These are phyloP conservation scores for Phytophthora fragariaefolia DNA, from an alignment of 352 stramenopile species.

Conservation along the genomic window DNA sequence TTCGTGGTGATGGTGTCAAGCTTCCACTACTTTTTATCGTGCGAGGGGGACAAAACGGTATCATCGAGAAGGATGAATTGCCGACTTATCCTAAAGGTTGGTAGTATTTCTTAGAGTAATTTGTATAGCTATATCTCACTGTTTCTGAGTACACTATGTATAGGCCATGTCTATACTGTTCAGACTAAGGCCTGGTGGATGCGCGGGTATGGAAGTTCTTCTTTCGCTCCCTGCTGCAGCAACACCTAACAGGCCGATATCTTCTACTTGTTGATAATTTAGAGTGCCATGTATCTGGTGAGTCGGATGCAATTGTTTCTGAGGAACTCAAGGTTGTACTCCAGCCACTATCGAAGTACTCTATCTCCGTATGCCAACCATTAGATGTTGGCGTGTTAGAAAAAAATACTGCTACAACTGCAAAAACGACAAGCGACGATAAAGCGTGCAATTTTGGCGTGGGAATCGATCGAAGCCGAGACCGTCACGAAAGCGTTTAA, in stretches of 20 bases:
- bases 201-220: background rate
- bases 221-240: background rate
- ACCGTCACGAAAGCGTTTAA: too few relatives aligned
- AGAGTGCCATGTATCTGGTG: background rate
- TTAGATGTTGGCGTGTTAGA: background rate
- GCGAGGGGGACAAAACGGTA: slow-evolving; percentile 1
- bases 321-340: background rate
- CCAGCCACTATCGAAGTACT: background rate
- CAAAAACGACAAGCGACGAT: too few relatives aligned
- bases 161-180: background rate
- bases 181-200: too few relatives aligned
- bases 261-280: background rate
- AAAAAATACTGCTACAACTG: too few relatives aligned
- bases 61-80: slow-evolving; percentile 15
- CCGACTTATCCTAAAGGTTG: slow-evolving; percentile 6
- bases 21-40: slow-evolving; percentile 21
- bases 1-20: slow-evolving; percentile 8
- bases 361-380: background rate
- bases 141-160: too few relatives aligned
- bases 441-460: too few relatives aligned
- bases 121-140: background rate
- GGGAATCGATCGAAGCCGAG: too few relatives aligned
- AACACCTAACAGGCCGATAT: background rate
- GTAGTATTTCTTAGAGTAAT: background rate
- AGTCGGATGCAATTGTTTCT: background rate